Conservation (phyloP, 371 early-diverging fungal genomes). For the Mortierella sp. region DNA sequence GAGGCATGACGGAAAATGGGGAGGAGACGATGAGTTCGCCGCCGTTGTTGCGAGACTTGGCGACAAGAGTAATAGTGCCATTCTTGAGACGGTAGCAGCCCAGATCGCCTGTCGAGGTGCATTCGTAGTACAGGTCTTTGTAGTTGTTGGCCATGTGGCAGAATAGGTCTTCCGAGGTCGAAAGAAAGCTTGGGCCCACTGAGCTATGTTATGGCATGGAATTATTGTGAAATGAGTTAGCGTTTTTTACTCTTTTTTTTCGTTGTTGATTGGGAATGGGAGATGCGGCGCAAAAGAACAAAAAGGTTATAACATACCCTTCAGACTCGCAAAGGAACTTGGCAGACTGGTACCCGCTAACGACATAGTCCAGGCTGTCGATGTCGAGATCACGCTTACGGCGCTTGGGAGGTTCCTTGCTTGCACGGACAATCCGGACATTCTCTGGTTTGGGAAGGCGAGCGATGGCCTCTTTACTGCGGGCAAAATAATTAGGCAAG, state of each 20-base stretch:
- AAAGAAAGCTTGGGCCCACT: background rate
- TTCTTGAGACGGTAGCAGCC: background rate
- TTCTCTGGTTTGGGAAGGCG: no score
- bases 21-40: background rate
- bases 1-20: no score
- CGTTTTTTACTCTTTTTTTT: no score
- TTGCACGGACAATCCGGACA: no score
- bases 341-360: background rate
- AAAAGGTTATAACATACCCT: no score
- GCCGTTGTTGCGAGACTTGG: background rate
- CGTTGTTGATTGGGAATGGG: no score
- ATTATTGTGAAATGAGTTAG: no score
- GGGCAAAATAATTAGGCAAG: no score
- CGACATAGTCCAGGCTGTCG: background rate
- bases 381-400: no score
- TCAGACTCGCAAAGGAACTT: background rate
- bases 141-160: background rate
- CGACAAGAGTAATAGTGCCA: background rate
- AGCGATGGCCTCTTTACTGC: no score
- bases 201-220: background rate
- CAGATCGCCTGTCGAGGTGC: background rate
- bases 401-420: no score
- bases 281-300: no score
- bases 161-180: background rate
- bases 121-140: background rate